Evolutionary conservation across 1,284 basidiomycete species (phyloP).

Genomic region (Trametes polyzona): DNA sequence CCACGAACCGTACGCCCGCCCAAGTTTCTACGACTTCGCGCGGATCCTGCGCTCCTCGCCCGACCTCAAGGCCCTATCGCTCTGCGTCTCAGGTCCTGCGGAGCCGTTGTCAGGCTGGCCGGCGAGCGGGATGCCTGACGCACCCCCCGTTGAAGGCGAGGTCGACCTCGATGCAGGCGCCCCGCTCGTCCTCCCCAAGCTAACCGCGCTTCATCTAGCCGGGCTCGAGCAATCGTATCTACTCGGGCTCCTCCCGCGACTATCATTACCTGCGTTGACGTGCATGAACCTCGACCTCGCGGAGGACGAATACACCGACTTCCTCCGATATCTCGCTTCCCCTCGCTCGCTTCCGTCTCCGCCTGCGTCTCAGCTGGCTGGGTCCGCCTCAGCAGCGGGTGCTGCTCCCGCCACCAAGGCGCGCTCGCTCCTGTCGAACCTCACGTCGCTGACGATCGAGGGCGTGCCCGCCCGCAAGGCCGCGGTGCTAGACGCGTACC

Average conservation of each 20-base stretch:
- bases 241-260: constrained; percentile 44
- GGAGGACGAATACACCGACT: constrained; percentile 50
- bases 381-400: constrained; percentile 18
- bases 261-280: constrained; percentile 50
- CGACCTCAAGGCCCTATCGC: constrained; percentile 47
- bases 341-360: constrained; percentile 21
- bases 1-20: constrained; percentile 58
- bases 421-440: constrained; percentile 37
- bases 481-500: constrained; percentile 44
- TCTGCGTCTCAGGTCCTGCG: constrained; percentile 59
- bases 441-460: constrained; percentile 48
- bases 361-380: constrained; percentile 12
- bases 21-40: constrained; percentile 52
- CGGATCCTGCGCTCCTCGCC: constrained; percentile 54
- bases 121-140: constrained; percentile 20
- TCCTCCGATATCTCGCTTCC: constrained; percentile 46
- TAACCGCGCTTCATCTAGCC: constrained; percentile 52
- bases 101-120: constrained; percentile 42
- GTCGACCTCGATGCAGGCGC: constrained; percentile 11
- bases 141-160: background rate
- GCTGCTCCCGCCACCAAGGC: constrained; percentile 21
- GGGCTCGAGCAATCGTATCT: constrained; percentile 56
- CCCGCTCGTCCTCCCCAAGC: constrained; percentile 38
- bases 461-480: constrained; percentile 47
- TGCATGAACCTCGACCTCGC: constrained; percentile 53